These are phyloP conservation scores for Fragaria nilgerrensis DNA, from an alignment of 306 rosid species.

Conservation along the genomic window DNA sequence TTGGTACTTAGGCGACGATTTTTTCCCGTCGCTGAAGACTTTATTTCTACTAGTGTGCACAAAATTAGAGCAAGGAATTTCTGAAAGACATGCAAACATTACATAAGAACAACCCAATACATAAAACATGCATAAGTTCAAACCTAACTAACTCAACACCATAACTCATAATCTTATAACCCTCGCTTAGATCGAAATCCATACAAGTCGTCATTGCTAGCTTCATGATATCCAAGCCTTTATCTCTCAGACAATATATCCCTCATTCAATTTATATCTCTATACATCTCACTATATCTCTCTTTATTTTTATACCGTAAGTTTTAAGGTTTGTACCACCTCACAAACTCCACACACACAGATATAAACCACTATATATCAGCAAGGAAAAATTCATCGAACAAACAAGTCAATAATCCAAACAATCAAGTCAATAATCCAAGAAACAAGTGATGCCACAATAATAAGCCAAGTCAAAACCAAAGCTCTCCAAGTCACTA, in stretches of 20 bases:
- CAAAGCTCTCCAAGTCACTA: background rate
- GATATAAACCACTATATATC: background rate
- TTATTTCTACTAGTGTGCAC: too few species aligned
- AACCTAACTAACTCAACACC: too few species aligned
- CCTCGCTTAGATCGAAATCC: background rate
- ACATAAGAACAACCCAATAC: too few species aligned
- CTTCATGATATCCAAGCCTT: background rate
- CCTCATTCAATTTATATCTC: background rate
- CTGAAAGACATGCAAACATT: too few species aligned
- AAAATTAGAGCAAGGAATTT: too few species aligned
- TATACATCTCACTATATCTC: background rate
- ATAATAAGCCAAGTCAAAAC: constrained; percentile 10
- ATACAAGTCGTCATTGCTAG: background rate
- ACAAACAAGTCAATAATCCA: background rate
- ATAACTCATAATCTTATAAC: too few species aligned
- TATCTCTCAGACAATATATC: background rate
- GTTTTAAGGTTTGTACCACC: background rate
- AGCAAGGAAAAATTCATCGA: background rate
- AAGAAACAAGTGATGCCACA: background rate
- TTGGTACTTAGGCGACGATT: too few species aligned
- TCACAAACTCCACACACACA: too few species aligned
- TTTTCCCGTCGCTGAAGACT: too few species aligned
- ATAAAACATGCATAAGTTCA: too few species aligned
- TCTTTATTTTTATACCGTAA: background rate
- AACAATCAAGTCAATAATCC: background rate